phyloP scores from a whole-genome alignment of 148 eudicot species.

The Dianthus caryophyllus region DNA sequence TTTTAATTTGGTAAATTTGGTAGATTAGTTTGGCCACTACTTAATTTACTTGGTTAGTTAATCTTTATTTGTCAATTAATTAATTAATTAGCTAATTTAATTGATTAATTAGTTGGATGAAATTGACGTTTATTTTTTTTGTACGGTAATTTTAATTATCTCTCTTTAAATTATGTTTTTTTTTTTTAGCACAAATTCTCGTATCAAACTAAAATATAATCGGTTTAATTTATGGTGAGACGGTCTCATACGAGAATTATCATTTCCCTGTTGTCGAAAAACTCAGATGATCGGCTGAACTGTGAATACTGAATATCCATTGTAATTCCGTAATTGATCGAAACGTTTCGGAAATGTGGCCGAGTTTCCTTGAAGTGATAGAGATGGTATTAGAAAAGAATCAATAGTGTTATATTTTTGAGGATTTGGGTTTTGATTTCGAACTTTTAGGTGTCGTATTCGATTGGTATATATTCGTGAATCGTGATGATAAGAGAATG shows the following conservation, averaged over 20 bases:
- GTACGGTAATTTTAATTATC: neutral
- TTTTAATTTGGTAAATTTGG: neutral
- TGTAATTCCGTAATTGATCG: too few relatives aligned
- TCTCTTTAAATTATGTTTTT: neutral
- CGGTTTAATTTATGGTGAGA: too few relatives aligned
- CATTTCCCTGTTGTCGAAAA: too few relatives aligned
- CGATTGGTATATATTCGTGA: neutral
- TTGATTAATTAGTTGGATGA: neutral
- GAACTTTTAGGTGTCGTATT: slow-evolving; percentile 1
- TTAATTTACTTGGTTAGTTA: neutral
- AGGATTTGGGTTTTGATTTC: neutral
- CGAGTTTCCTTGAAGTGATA: too few relatives aligned
- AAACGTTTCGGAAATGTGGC: too few relatives aligned
- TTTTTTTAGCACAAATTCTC: neutral
- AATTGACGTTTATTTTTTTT: neutral
- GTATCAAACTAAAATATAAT: neutral
- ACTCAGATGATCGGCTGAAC: too few relatives aligned
- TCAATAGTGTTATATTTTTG: slow-evolving; percentile 1
- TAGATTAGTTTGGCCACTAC: neutral
- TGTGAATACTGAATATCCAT: too few relatives aligned
- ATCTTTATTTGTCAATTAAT: too few relatives aligned
- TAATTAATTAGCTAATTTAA: too few relatives aligned
- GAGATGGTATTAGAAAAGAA: too few relatives aligned
- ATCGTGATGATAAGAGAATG: neutral
- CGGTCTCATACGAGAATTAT: too few relatives aligned